Conservation (phyloP, 176 grass and related monocot genomes). For the Cymbopogon citratus region DNA sequence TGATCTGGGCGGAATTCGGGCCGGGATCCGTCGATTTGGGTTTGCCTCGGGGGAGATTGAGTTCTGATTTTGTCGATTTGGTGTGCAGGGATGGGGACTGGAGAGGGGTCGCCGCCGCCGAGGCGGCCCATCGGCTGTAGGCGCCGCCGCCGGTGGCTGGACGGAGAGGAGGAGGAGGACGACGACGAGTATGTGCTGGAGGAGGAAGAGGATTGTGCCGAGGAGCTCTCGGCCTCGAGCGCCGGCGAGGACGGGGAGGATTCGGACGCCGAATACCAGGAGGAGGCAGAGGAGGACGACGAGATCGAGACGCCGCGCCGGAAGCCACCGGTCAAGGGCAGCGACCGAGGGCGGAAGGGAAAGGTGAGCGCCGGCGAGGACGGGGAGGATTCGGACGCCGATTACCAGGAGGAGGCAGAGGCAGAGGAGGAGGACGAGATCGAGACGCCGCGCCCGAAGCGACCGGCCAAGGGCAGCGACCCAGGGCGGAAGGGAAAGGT, state of each 20-base stretch:
- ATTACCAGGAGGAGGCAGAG: no score
- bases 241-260: conserved; percentile 28
- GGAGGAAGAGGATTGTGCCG: conserved; percentile 40
- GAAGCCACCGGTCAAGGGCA: no score
- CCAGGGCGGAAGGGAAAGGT: neutral
- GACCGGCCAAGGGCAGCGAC: neutral
- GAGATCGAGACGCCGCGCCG: no score
- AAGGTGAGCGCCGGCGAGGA: no score
- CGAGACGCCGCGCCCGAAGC: conserved; percentile 13
- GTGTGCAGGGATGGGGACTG: conserved; percentile 47
- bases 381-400: no score
- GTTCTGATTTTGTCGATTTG: conserved; percentile 36
- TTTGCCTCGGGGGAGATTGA: conserved; percentile 19
- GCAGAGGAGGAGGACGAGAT: conserved; percentile 25
- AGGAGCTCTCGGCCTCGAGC: conserved; percentile 27
- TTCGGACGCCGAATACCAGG: conserved; percentile 30
- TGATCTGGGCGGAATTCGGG: conserved; percentile 18
- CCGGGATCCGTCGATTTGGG: conserved; percentile 35
- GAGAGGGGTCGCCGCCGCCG: conserved; percentile 30
- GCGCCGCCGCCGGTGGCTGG: conserved; percentile 22
- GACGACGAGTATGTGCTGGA: conserved; percentile 51
- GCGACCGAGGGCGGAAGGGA: no score
- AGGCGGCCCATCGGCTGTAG: conserved; percentile 15
- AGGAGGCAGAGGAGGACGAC: conserved; percentile 19
- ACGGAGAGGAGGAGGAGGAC: conserved; percentile 37